A percentile compares a stretch with the other conserved stretches of the same genome.
Conservation (phyloP, 371 early-diverging fungal genomes). For the Parasitella parasitica region DNA sequence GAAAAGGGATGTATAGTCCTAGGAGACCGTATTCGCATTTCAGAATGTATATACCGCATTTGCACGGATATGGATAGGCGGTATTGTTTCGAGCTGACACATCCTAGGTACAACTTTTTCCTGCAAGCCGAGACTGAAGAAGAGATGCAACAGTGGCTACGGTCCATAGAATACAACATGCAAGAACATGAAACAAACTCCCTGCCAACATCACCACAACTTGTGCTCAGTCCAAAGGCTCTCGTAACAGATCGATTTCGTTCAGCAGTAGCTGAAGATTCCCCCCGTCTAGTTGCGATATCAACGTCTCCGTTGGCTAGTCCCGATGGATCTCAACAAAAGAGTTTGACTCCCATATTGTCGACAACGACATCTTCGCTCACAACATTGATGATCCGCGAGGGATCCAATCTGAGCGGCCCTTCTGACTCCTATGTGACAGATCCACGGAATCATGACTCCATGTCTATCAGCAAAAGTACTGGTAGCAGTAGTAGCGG, state of each 20-base stretch:
- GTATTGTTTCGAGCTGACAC: slow-evolving; percentile 69
- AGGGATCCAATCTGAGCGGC: background rate
- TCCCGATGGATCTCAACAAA: background rate
- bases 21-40: slow-evolving; percentile 50
- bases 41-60: slow-evolving; percentile 49
- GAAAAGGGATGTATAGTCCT: slow-evolving; percentile 55
- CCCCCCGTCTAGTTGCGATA: background rate
- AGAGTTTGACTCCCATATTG: background rate
- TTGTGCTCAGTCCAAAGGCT: slow-evolving; percentile 15
- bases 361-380: slow-evolving; percentile 18
- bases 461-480: background rate
- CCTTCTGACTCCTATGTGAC: too few species aligned
- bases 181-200: slow-evolving; percentile 13
- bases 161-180: slow-evolving; percentile 48
- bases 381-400: slow-evolving; percentile 4
- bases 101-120: slow-evolving; percentile 43
- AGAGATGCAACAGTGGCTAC: slow-evolving; percentile 68
- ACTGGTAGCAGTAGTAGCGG: background rate
- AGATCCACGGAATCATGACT: background rate
- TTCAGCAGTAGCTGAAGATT: background rate
- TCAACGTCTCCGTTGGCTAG: slow-evolving; percentile 17
- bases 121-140: slow-evolving; percentile 71
- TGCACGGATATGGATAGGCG: slow-evolving; percentile 60
- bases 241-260: background rate
- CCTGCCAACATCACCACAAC: slow-evolving; percentile 1